Evolutionary conservation across 2,329 filamentous ascomycete species (phyloP).

Genomic region (Trichophyton schoenleinii): DNA sequence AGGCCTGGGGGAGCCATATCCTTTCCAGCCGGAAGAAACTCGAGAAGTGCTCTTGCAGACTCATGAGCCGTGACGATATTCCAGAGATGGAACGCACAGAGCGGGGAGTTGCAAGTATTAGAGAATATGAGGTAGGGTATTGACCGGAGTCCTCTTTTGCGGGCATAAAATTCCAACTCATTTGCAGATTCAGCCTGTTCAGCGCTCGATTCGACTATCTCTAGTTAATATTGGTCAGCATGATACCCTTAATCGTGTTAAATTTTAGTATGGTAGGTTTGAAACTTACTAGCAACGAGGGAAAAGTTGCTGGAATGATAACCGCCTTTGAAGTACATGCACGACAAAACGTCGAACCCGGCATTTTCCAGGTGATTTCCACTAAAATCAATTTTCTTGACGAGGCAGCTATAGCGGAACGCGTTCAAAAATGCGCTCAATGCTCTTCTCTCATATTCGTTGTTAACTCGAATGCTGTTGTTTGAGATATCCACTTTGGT

Average conservation of each 20-base stretch:
- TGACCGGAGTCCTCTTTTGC: constrained; percentile 24
- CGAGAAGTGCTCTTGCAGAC: constrained; percentile 19
- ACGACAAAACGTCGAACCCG: constrained; percentile 36
- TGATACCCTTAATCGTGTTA: background rate
- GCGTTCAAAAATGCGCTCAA: constrained; percentile 36
- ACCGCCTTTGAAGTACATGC: constrained; percentile 30
- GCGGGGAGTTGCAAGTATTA: constrained; percentile 17
- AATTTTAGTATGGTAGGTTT: too few relatives aligned
- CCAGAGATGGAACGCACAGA: constrained; percentile 20
- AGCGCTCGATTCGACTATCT: background rate
- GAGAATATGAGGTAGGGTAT: constrained; percentile 25
- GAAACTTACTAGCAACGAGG: background rate
- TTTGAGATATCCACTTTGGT: constrained; percentile 36
- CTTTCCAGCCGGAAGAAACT: constrained; percentile 21
- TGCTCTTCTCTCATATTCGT: constrained; percentile 23
- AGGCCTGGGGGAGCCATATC: constrained; percentile 15
- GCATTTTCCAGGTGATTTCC: constrained; percentile 31
- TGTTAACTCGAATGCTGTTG: constrained; percentile 33
- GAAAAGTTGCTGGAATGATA: constrained; percentile 20
- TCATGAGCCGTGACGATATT: constrained; percentile 22
- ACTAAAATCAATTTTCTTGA: constrained; percentile 36
- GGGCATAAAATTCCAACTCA: constrained; percentile 19
- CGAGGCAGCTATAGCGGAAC: constrained; percentile 31
- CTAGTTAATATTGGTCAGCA: background rate
- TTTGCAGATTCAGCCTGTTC: constrained; percentile 5